Evolutionary conservation across 768 basidiomycete genomes (phyloP).

Genomic region (Rickenella mellea): DNA sequence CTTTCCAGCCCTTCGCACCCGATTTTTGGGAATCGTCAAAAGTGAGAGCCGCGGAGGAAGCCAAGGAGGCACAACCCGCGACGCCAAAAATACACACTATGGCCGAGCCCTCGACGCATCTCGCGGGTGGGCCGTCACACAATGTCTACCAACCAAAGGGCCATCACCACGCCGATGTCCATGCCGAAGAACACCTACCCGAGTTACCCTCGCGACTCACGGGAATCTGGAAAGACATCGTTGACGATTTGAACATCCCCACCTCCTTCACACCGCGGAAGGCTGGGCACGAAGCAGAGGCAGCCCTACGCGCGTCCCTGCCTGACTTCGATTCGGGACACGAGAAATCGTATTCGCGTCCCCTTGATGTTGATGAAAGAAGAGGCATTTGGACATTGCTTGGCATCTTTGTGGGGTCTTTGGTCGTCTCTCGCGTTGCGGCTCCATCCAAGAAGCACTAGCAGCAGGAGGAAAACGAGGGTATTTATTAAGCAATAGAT

Average conservation of each 20-base stretch:
- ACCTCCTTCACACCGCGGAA: slow-evolving; percentile 14
- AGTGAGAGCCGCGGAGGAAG: slow-evolving; percentile 18
- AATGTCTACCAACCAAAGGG: slow-evolving; percentile 27
- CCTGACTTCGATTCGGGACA: slow-evolving; percentile 9
- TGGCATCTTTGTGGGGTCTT: slow-evolving; percentile 39
- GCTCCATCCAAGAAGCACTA: slow-evolving; percentile 5
- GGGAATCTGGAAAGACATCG: slow-evolving; percentile 10
- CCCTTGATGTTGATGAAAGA: slow-evolving; percentile 33
- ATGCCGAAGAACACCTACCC: slow-evolving; percentile 18
- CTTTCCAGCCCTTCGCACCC: slow-evolving; percentile 42
- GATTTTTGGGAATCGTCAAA: slow-evolving; percentile 51
- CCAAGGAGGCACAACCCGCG: slow-evolving; percentile 13
- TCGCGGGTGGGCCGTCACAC: slow-evolving; percentile 37
- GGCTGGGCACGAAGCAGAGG: slow-evolving; percentile 9
- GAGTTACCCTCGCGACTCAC: background rate
- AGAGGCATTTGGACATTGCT: slow-evolving; percentile 39
- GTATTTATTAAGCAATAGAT: no score
- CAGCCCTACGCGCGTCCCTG: slow-evolving; percentile 3
- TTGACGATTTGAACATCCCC: slow-evolving; percentile 4
- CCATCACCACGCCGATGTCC: slow-evolving; percentile 10
- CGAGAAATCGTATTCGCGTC: slow-evolving; percentile 16
- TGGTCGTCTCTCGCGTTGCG: slow-evolving; percentile 29
- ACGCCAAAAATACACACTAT: slow-evolving; percentile 43
- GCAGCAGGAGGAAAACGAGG: no score
- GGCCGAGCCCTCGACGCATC: slow-evolving; percentile 35